Base-by-base conservation (phyloP, 2,329 filamentous ascomycete genomes). In the Nothomitra cinnamomea region DNA sequence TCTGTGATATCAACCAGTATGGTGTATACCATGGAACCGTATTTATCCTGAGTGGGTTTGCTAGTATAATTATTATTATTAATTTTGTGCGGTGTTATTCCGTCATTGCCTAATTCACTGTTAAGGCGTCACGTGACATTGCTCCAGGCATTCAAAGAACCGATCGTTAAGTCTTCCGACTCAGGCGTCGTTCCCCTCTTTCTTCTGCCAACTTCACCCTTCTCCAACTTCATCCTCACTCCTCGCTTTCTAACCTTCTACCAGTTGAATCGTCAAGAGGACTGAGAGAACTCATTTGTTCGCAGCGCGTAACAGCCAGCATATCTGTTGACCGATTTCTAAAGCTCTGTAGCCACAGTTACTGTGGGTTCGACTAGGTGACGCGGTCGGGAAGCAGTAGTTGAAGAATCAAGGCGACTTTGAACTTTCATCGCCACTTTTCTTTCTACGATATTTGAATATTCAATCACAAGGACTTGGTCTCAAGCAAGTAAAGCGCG, bases 401-500 rank as follows among this genome's bases (percentile, higher is more conserved):
- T 48, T 48, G 43, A 48, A 48, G 43, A 28, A 48, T 25, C 43
- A 48, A 48, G 22, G 43, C 43, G 43, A 19, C 43, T 48, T 32
- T 48, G 43, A 48, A 28, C 43, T 48, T 48, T 25, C 22, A 48
- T 48, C 43, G 43, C 43, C 43, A 48, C 43, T 21, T 48, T 48
- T 48, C 43, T 10, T 48, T 48, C 43, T 25, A 21, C 43, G 22
- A 48, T 22, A 48, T 48, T 25, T 48, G 43, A 48, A 48, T 28
- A 28, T 48, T 17, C 43, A 48, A 48, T 48, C 43, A 32, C 28
- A 48, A 28, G 43, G 43, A 48, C 21, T 48, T 48, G 43, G 28
- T 48, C 43, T 48, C 21, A 48, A 48, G 43, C 43, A 48, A 48
- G 43, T 48, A 48, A 48, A 48, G 43, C 28, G n/a, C 43, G 43